phyloP scores from a whole-genome alignment of 78 protist genomes.

The Cavenderia fasciculata region DNA sequence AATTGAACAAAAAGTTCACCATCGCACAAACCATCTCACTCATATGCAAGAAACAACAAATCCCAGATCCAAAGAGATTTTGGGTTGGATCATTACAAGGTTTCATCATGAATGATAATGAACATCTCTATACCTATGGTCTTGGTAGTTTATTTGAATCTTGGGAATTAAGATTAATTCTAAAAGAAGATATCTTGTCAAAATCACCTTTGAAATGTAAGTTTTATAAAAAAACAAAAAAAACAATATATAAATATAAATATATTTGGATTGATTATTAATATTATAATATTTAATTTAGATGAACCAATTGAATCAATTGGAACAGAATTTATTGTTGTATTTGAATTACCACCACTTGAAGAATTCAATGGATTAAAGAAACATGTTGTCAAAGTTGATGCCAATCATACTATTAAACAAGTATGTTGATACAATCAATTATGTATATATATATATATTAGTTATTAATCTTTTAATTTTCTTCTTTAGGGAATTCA shows the following conservation, averaged over 20 bases:
- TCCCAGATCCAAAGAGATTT: conserved; percentile 78
- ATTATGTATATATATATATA: not conserved
- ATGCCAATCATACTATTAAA: conserved; percentile 42
- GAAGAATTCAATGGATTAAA: conserved; percentile 76
- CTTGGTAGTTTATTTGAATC: conserved; percentile 52
- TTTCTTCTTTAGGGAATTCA: not conserved
- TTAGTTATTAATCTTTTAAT: not conserved
- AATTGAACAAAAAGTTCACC: conserved; percentile 61
- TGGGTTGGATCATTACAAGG: conserved; percentile 74
- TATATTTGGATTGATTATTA: too few relatives aligned
- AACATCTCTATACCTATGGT: conserved; percentile 57
- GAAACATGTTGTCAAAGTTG: conserved; percentile 69
- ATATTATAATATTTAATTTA: not conserved
- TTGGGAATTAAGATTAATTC: conserved; percentile 57
- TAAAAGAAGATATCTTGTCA: conserved; percentile 55
- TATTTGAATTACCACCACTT: conserved; percentile 71
- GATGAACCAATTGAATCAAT: conserved; percentile 61
- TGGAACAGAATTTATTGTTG: conserved; percentile 71
- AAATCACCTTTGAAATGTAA: conserved; percentile 58
- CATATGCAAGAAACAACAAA: conserved; percentile 63
- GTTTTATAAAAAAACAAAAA: not conserved
- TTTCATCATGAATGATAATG: conserved; percentile 58
- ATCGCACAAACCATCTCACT: conserved; percentile 42
- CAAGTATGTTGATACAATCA: not conserved
- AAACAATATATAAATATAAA: not conserved